These are phyloP conservation scores for Paramecium primaurelia DNA, from an alignment of 73 alveolate genomes.

Conservation along the genomic window DNA sequence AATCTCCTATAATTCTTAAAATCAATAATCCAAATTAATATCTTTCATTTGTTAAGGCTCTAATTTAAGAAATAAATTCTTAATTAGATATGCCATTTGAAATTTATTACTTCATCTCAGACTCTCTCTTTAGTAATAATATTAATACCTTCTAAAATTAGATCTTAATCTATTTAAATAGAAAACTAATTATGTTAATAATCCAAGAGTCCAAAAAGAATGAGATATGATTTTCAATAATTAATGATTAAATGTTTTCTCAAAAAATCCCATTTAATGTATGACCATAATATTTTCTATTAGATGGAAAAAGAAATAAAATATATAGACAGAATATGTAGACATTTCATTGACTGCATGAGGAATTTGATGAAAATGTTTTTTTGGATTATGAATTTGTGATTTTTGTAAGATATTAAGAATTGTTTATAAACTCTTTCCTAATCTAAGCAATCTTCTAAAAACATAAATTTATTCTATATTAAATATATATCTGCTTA, in stretches of 20 bases:
- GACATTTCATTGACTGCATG: neutral
- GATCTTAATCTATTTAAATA: neutral
- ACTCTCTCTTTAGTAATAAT: neutral
- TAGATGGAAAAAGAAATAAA: neutral
- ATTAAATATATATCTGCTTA: neutral
- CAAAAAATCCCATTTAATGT: slow-evolving; percentile 9
- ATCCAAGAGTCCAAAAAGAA: slow-evolving; percentile 25
- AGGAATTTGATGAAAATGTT: neutral
- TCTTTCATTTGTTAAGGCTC: neutral
- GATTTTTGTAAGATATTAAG: neutral
- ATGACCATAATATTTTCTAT: slow-evolving; percentile 4
- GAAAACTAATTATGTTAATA: neutral
- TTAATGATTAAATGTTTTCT: neutral
- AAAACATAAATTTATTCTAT: neutral
- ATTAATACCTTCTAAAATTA: neutral
- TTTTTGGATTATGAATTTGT: neutral
- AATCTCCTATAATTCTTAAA: neutral
- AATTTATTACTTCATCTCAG: neutral
- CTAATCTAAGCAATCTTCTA: neutral
- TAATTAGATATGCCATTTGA: neutral
- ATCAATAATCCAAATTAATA: neutral
- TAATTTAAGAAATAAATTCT: neutral
- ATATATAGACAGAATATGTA: neutral
- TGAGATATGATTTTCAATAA: neutral
- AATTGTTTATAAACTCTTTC: neutral